phyloP scores from a whole-genome alignment of 2,329 filamentous ascomycete species.

The Orbilia quercus region DNA sequence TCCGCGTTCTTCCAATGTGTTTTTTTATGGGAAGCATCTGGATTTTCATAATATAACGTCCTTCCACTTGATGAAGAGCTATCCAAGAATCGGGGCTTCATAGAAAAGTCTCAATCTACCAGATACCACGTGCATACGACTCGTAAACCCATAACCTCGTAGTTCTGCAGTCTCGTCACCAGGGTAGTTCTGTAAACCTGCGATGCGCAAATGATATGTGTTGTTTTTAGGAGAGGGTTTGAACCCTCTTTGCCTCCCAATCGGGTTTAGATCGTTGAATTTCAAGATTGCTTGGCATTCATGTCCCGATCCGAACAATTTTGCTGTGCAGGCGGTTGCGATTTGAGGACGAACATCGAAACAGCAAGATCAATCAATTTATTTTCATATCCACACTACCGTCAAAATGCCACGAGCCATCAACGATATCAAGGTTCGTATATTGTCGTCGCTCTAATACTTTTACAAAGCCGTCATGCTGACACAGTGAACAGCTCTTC shows the following conservation, averaged over 20 bases:
- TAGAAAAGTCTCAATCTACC: conserved; percentile 11
- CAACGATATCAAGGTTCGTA: conserved; percentile 55
- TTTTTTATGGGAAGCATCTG: conserved; percentile 55
- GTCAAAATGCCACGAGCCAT: conserved; percentile 54
- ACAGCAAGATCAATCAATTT: conserved; percentile 18
- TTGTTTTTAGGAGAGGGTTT: conserved; percentile 37
- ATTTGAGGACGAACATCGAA: conserved; percentile 19
- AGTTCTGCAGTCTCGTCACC: conserved; percentile 7
- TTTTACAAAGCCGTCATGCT: conserved; percentile 14
- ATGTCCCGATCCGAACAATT: conserved; percentile 51
- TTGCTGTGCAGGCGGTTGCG: conserved; percentile 21
- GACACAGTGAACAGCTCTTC: conserved; percentile 87
- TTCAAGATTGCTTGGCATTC: conserved; percentile 48
- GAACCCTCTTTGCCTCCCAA: conserved; percentile 36
- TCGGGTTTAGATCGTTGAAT: conserved; percentile 28
- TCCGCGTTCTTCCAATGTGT: conserved; percentile 51
- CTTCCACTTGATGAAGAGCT: conserved; percentile 41
- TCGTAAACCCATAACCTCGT: not conserved
- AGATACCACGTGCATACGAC: conserved; percentile 3
- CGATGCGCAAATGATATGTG: too few species aligned
- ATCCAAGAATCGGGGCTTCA: conserved; percentile 19
- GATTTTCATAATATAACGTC: conserved; percentile 56
- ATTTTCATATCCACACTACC: conserved; percentile 39
- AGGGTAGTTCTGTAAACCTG: too few species aligned
- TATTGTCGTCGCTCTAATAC: not conserved